Evolutionary conservation across 352 stramenopile genomes (phyloP), one percentile per base, ranked within the genome.

Genomic region (Phytophthora constricta): DNA sequence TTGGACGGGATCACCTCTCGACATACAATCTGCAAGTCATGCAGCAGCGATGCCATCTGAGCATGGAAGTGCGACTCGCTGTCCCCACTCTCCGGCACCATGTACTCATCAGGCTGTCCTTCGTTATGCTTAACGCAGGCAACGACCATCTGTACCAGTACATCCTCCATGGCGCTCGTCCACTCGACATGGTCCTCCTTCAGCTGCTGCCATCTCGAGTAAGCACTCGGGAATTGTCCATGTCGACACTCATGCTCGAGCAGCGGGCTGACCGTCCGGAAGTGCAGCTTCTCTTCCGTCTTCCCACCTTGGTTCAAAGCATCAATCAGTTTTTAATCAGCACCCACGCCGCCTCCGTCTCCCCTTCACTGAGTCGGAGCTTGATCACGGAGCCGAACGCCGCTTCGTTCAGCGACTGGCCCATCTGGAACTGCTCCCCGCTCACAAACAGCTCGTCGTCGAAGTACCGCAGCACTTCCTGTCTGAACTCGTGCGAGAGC

Each of bases 91-190:
- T 70, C 46, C 2, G 45, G 19, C 42, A 58, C 54, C 11, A 62
- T 59, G 39, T 58, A 62, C 47, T 58, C 33, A 14, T 45, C 60
- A 16, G 48, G 17, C 50, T 62, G 57, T 23, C 58, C 48, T 2
- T 68, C 46, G 33, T 83, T 11, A 33, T 77, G 62, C 39, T 68
- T 71, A 9, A 81, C 54, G 46, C 82, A 88, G 1, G 82, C 76
- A 22, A 88, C 68, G n/a, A 88, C 60, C 72, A 92, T 85, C 52
- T 90, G 77, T 37, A 91, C 71, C 27, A 93, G 70, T 52, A 76
- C 72, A 58, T 91, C 81, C 48, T 93, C 83, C 85, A 93, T 93
- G 16, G 76, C 79, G 52, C 52, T 72, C 20, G 81, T 93, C 85
- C 85, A 93, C 69, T 90, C 78, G 16, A 93, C 83, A 42, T 82